Base-by-base conservation (phyloP, 2,329 filamentous ascomycete genomes). In the Ceratocystis papillata region DNA sequence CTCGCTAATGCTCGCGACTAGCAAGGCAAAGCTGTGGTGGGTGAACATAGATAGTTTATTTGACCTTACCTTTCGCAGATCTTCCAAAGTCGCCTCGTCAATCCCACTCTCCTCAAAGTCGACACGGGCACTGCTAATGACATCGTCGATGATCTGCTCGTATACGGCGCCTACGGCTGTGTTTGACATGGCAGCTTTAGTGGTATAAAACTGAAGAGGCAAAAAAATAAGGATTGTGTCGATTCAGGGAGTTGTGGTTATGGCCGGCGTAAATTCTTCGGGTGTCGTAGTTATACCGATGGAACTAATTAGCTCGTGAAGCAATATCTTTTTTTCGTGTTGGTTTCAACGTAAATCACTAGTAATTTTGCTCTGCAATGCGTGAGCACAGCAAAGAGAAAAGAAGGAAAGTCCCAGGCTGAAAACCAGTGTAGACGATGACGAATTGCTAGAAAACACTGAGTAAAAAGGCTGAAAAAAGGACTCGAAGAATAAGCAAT, bases 81-180 rank as follows among this genome's bases (percentile, higher is more conserved):
- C 90, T 71, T 93, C 85, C 72, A 99, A 79, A 63, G 93, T 93
- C 71, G 84, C 80, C 75, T 93, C 88, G 72, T 96, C 90, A 70
- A 97, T 88, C 72, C 94, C 94, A 71, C 88, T 90, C 78, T 99
- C 94, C 76, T 99, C 94, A 75, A 99, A 97, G 77, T 97, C 94
- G 73, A 93, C 89, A 73, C 89, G 84, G 73, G 93, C 96, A 71
- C 89, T 88, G 72, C 93, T 87, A 76, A 97, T 90, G 74, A 99
- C 91, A 78, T 94, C 90, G 69, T 87, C 81, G 74, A 89, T 89
- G 75, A 89, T 86, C 72, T 81, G 79, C 76, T 86, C 81, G 77
- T 96, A 99, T 73, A 97, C 87, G 70, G 79, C 78, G 73, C 94
- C 94, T 79, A 85, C 83, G 17, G 77, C 76, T 60, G 75, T 72